These are phyloP conservation scores for Sphaerulina musiva DNA, from an alignment of 2,329 filamentous ascomycete species.

Conservation along the genomic window DNA sequence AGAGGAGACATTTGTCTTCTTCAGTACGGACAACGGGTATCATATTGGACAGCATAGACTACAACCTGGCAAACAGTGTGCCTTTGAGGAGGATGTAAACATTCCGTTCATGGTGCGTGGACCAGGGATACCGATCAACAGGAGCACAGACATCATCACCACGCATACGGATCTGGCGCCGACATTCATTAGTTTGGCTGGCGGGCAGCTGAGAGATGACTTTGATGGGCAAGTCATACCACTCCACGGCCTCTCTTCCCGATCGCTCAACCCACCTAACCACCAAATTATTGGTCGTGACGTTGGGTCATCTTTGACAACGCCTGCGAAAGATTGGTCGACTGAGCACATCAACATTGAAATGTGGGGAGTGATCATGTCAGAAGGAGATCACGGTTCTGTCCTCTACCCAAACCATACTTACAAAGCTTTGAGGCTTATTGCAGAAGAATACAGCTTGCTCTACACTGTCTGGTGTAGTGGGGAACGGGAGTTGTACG, in stretches of 20 bases:
- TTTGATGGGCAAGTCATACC: conserved; percentile 36
- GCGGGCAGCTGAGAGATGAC: conserved; percentile 26
- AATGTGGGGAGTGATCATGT: conserved; percentile 36
- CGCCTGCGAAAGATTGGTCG: conserved; percentile 1
- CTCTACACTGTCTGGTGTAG: conserved; percentile 65
- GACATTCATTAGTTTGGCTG: conserved; percentile 33
- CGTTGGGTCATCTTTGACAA: neutral
- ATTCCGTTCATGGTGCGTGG: conserved; percentile 38
- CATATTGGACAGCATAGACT: conserved; percentile 38
- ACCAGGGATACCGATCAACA: conserved; percentile 30
- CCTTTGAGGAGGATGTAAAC: conserved; percentile 38
- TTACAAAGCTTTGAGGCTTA: conserved; percentile 30
- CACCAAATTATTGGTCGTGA: too few relatives aligned
- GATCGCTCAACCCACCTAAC: neutral
- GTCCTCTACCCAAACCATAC: conserved; percentile 28
- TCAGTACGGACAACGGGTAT: conserved; percentile 38
- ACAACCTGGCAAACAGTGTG: conserved; percentile 37
- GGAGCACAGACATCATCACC: conserved; percentile 32
- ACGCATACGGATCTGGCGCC: conserved; percentile 39
- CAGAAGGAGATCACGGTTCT: conserved; percentile 30
- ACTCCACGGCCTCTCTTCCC: conserved; percentile 11
- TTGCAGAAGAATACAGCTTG: conserved; percentile 46
- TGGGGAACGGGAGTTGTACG: conserved; percentile 61
- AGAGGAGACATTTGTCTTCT: conserved; percentile 44
- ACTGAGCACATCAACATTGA: conserved; percentile 38